Evolutionary conservation across 176 grass and related monocot species (phyloP), one percentile per base, ranked within the genome.

Genomic region (Leersia perrieri): DNA sequence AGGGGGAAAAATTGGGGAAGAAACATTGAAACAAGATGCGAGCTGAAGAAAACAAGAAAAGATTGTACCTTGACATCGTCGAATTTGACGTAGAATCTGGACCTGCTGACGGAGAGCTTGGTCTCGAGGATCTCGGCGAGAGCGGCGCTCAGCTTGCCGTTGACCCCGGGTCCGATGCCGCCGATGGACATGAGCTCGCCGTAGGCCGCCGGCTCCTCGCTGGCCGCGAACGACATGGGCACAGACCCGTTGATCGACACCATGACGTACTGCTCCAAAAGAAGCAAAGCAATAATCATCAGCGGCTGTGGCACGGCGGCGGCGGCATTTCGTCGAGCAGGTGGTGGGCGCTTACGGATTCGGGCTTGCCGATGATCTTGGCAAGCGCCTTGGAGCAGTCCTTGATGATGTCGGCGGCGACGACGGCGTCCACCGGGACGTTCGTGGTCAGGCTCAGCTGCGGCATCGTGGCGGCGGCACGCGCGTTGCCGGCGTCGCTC

Each of bases 281-380:
- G 18, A 22, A 26, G 11, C 33, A 3, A 69, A 69, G 1, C 1
- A 15, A 22, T n/a, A 16, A 9, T 55, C 20, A 1, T n/a, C 51
- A 38, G 35, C 35, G 7, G 35, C 3, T 30, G 9, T 23, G 23
- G 2, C 20, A 11, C 20, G 2, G 20, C 25, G 22, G 32, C 15
- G 28, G 80, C 20, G 51, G 72, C 69, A 86, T 90, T 85, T 63
- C 82, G 76, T 79, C 78, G 75, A 88, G 33, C 85, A 70, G 23
- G 16, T 22, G 3, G 60, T 3, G 82, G 5, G 87, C 69, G 39
- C 30, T 38, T 81, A 98, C 95, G 18, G 95, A 94, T 78, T 98
- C 95, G 38, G 95, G 95, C 75, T 98, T 98, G 86, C 92, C 95
- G 65, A 98, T 94, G 80, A 91, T 87, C 80, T 80, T 98, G 85